Conservation (phyloP, 2,329 filamentous ascomycete species). For the Shiraia sp. region DNA sequence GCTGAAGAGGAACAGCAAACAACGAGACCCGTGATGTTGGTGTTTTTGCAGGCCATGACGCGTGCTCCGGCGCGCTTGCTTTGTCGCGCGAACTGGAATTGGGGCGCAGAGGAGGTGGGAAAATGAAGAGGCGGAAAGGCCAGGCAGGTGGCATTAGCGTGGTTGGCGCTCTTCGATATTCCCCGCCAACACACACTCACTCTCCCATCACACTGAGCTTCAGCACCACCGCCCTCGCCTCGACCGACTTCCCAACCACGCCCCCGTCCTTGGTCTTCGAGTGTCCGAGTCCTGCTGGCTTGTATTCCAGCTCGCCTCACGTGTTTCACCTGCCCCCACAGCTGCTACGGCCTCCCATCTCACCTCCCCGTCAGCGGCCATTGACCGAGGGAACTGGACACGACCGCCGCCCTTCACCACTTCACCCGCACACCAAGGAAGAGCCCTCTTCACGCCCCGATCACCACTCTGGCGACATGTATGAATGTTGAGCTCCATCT, state of each 20-base stretch:
- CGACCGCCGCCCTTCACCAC: constrained; percentile 6
- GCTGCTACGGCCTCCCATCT: constrained; percentile 1
- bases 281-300: not conserved
- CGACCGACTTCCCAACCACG: not conserved
- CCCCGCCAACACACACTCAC: too few species aligned
- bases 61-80: too few species aligned
- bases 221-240: not conserved
- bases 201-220: too few species aligned
- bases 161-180: too few species aligned
- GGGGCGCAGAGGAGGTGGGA: too few species aligned
- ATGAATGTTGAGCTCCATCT: constrained; percentile 5
- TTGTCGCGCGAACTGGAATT: too few species aligned
- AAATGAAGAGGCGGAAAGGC: too few species aligned
- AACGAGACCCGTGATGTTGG: too few species aligned
- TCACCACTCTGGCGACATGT: constrained; percentile 15
- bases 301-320: not conserved
- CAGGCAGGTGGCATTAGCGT: too few species aligned
- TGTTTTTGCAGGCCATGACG: too few species aligned
- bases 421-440: not conserved
- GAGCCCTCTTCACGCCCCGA: constrained; percentile 3
- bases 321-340: not conserved
- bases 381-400: constrained; percentile 2
- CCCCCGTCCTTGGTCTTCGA: not conserved
- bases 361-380: constrained; percentile 3
- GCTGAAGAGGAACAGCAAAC: too few species aligned